Evolutionary conservation across 495 filamentous ascomycete species (phyloP), one percentile per base, ranked within the genome.

Genomic region (Penicillium atrosanguineum): DNA sequence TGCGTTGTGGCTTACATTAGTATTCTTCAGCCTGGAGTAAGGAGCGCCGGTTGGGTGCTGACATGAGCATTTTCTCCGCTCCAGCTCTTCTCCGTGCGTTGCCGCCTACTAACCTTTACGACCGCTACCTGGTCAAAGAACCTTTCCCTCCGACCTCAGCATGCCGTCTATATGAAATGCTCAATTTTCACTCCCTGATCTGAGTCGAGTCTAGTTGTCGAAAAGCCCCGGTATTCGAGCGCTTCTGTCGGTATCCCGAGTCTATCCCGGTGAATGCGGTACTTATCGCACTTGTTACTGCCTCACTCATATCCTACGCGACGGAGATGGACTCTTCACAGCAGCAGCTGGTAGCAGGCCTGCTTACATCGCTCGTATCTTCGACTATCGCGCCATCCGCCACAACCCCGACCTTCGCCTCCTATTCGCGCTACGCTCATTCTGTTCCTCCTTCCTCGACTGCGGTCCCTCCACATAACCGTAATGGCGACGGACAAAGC

Each of bases 401-500:
- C 14, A 46, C 59, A 15, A 46, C 50, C 14, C 48, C 56, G n/a
- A 55, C 47, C 44, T 19, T 23, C 15, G 18, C 52, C 19, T 54
- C 67, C 36, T 60, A 54, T 34, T 55, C 57, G 36, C 46, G 55
- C 18, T 47, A 57, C 16, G 14, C 50, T 8, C 38, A 53, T 28
- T 48, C 44, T 25, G 57, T 60, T 4, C 57, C 63, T 7, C 51
- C 57, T 6, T 59, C 54, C 12, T 48, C 57, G 8, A 52, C 44
- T 7, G 59, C 60, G 41, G 56, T 52, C 29, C 44, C 51, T 7
- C 54, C 51, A 5, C 25, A 52, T 48, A 34, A 53, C 52, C 54
- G 56, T 40, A 62, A 77, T 68, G 70, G 67, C 23, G 69, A 76
- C 21, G 70, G 65, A 26, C 69, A 69, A 29, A 69, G 70, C 21